Conservation (phyloP, 73 alveolate species). For the Paramecium sexaurelia region DNA sequence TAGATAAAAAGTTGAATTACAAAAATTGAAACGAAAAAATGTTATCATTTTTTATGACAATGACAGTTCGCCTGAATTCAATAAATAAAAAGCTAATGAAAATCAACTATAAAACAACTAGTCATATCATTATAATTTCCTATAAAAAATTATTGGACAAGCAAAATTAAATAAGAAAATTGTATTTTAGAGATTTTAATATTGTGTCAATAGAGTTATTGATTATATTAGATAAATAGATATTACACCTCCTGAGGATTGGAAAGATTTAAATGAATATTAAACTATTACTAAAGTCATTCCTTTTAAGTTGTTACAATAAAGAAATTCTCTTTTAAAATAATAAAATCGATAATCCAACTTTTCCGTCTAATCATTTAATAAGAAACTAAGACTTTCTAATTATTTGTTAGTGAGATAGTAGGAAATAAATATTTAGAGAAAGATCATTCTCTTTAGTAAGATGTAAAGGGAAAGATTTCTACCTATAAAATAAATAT, state of each 20-base stretch:
- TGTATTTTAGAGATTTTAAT: neutral
- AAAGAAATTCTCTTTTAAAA: neutral
- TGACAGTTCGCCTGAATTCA: neutral
- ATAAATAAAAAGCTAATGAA: neutral
- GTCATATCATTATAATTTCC: neutral
- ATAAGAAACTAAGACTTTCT: neutral
- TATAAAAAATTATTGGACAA: neutral
- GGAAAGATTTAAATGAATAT: conserved; percentile 50
- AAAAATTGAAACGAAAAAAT: conserved; percentile 2
- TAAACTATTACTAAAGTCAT: neutral
- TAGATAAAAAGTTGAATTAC: neutral
- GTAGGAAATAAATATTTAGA: neutral
- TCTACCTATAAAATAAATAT: neutral
- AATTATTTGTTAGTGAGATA: neutral
- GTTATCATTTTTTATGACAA: neutral
- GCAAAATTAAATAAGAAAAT: neutral
- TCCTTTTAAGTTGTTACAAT: neutral
- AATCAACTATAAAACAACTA: neutral
- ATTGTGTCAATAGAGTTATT: neutral
- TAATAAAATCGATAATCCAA: neutral
- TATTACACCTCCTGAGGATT: conserved; percentile 49
- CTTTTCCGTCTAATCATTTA: neutral
- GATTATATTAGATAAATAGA: neutral
- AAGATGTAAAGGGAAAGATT: neutral
- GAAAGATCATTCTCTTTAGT: neutral